A percentile compares a stretch with the other conserved stretches of the same genome.
phyloP scores from a whole-genome alignment of 129 eudicot species.

The Tagetes erecta region DNA sequence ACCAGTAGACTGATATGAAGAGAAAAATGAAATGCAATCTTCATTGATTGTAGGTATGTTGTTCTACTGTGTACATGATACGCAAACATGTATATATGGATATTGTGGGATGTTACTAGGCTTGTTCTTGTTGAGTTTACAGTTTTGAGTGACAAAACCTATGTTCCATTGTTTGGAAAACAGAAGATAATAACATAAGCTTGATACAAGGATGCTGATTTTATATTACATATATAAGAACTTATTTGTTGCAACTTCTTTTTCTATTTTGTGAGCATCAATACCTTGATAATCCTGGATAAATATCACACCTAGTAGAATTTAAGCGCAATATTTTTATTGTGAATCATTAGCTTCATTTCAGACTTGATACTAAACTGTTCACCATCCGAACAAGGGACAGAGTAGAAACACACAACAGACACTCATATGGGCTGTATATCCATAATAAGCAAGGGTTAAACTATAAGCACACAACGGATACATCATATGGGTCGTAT shows the following conservation, averaged over 20 bases:
- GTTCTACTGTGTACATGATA: neutral
- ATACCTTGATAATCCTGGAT: no score
- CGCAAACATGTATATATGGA: neutral
- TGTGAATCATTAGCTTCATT: no score
- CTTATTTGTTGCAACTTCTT: neutral
- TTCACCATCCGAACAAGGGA: no score
- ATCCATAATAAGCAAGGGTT: no score
- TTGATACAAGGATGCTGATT: constrained; percentile 21
- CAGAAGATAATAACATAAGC: neutral
- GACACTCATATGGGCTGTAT: no score
- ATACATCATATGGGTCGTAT: no score
- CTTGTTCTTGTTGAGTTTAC: constrained; percentile 17
- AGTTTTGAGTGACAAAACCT: constrained; percentile 13
- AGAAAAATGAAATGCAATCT: constrained; percentile 15
- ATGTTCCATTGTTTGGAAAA: constrained; percentile 19
- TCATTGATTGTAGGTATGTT: constrained; percentile 15
- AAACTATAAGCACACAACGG: no score
- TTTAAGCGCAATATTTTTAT: no score
- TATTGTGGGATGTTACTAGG: neutral
- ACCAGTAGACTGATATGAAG: constrained; percentile 19
- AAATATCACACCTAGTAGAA: no score
- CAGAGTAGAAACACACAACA: no score
- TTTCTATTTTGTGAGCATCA: no score
- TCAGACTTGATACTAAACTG: no score
- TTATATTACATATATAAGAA: neutral